phyloP scores from a whole-genome alignment of 352 stramenopile species.

The Globisporangium parvum region DNA sequence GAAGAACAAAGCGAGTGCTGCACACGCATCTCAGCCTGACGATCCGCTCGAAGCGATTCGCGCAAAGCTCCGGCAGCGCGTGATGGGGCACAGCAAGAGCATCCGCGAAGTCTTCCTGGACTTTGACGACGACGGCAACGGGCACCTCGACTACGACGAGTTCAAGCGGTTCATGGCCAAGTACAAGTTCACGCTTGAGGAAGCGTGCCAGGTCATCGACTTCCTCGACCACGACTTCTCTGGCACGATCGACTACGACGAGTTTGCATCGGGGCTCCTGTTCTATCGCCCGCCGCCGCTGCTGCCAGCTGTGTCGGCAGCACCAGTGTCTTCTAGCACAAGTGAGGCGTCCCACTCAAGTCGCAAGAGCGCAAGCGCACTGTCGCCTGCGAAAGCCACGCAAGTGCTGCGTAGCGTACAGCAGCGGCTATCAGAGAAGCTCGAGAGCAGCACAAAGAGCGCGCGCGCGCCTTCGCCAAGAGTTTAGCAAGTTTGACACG shows the following conservation, averaged over 20 bases:
- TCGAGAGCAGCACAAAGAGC: conserved; percentile 19
- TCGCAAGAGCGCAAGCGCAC: conserved; percentile 1
- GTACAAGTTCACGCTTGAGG: conserved; percentile 45
- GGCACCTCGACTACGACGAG: conserved; percentile 55
- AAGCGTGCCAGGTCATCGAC: conserved; percentile 34
- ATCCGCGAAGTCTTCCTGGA: conserved; percentile 71
- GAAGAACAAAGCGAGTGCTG: conserved; percentile 12
- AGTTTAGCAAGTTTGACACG: conserved; percentile 47
- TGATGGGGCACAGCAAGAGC: conserved; percentile 67
- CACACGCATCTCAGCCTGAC: neutral
- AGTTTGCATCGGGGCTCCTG: conserved; percentile 59
- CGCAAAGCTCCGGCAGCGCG: conserved; percentile 45
- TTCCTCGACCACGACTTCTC: conserved; percentile 55
- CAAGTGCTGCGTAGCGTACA: conserved; percentile 20
- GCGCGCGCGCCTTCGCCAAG: conserved; percentile 19
- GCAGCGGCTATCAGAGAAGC: conserved; percentile 18
- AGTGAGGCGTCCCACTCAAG: neutral
- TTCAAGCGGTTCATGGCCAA: conserved; percentile 65
- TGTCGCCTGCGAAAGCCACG: conserved; percentile 10
- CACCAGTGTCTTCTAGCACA: neutral
- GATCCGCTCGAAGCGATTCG: conserved; percentile 54
- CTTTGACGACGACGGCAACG: conserved; percentile 54
- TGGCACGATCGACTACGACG: conserved; percentile 67
- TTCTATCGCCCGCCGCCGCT: conserved; percentile 41
- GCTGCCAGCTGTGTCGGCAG: neutral